Base-by-base conservation (phyloP, 2,329 filamentous ascomycete species). In the Chrysoporthe puriensis region DNA sequence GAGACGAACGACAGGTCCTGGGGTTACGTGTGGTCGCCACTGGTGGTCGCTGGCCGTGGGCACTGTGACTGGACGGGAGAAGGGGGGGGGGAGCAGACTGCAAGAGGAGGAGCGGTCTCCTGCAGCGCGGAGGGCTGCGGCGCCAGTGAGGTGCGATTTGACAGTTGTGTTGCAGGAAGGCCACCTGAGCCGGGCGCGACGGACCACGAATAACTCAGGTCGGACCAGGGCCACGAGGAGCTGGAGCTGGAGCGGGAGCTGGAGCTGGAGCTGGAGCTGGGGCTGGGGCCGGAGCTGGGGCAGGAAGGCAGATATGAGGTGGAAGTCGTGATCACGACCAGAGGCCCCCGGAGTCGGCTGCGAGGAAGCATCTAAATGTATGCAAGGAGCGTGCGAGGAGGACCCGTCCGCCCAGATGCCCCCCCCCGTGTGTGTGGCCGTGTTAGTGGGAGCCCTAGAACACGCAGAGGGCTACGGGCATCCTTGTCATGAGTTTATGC, bases 401-500 rank as follows among this genome's bases (percentile, higher is more conserved):
- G 58, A 63, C 48, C 50, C 50, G 58, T 62, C 56, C 60, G 43
- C n/a, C 34, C 32, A 66, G 44, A 61, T 69, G 68, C 68, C 62
- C 64, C 62, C 68, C 26, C 26, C 26, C 26, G 1, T 2, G 26
- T 26, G 62, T 66, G 68, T 59, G 54, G 44, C 62, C 6, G 52
- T 42, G 21, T 63, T 34, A 57, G 62, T 67, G 65, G 58, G 52
- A 58, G 34, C 62, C 34, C 57, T 64, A 59, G 68, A 62, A 56
- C 61, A 67, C 58, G 66, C 56, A 69, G 63, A 67, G 57, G 64
- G 67, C 57, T 61, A 64, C 67, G 44, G 50, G 62, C 46, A 69
- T 64, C 67, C 67, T 64, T 67, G 67, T 58, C 52, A 52, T 46
- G 43, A 46, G 26, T 14, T 21, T 63, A 69, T 69, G 67, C 64